phyloP scores from a whole-genome alignment of 169 alveolate genomes.

The Cytauxzoon felis region DNA sequence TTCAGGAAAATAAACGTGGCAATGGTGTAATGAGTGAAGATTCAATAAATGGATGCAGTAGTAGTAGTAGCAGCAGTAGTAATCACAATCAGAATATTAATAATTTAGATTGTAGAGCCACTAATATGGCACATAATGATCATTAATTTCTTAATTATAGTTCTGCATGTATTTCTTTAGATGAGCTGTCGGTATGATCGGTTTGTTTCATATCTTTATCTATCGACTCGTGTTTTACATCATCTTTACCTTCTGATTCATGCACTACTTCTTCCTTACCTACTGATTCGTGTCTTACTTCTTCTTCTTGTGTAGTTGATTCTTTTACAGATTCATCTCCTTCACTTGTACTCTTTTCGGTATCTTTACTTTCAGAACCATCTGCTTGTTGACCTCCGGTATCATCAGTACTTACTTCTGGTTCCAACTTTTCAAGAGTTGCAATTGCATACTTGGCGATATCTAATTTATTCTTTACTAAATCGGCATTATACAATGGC shows the following conservation, averaged over 20 bases:
- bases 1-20: too few species aligned
- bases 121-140: too few species aligned
- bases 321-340: background rate
- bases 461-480: constrained; percentile 17
- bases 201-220: background rate
- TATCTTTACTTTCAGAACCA: background rate
- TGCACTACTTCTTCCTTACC: too few species aligned
- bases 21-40: too few species aligned
- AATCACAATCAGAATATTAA: too few species aligned
- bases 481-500: constrained; percentile 19
- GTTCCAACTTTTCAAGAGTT: constrained; percentile 12
- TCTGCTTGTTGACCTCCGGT: background rate
- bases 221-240: background rate
- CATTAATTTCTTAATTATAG: too few species aligned
- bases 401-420: background rate
- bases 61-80: too few species aligned
- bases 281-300: too few species aligned
- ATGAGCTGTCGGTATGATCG: constrained; percentile 1
- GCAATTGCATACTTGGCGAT: constrained; percentile 11
- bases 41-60: too few species aligned
- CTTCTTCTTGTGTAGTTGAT: background rate
- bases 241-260: background rate
- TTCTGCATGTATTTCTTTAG: too few species aligned
- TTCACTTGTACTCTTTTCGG: background rate
- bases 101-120: too few species aligned